Conservation (phyloP, 2,329 filamentous ascomycete genomes). For the Fusarium duplospermum region DNA sequence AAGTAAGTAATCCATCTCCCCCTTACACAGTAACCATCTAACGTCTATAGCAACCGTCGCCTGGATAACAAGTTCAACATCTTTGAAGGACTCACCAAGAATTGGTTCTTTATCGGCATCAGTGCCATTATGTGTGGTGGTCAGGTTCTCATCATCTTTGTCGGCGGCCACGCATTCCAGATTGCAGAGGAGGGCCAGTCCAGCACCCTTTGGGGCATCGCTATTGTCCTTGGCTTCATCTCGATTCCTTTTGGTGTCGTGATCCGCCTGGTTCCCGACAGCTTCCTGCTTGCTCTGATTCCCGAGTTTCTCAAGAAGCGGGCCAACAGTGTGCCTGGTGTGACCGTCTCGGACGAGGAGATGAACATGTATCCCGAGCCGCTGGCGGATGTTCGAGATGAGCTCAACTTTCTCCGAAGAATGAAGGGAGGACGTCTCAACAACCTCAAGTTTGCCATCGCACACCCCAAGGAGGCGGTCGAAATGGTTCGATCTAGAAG, state of each 20-base stretch:
- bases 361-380: conserved; percentile 77
- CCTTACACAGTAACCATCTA: neutral
- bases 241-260: conserved; percentile 86
- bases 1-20: conserved; percentile 70
- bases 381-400: conserved; percentile 80
- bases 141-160: conserved; percentile 89
- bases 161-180: conserved; percentile 84
- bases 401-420: conserved; percentile 82
- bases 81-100: conserved; percentile 86
- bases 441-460: conserved; percentile 81
- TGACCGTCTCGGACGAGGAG: conserved; percentile 75
- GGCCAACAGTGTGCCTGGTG: conserved; percentile 59
- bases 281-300: conserved; percentile 65
- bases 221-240: conserved; percentile 83
- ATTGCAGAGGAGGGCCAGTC: conserved; percentile 72
- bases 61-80: conserved; percentile 97
- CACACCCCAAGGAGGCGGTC: conserved; percentile 79
- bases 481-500: conserved; percentile 68
- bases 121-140: conserved; percentile 88
- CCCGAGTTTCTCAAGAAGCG: conserved; percentile 64
- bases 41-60: conserved; percentile 76
- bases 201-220: conserved; percentile 86
- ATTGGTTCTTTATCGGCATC: conserved; percentile 91
- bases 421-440: conserved; percentile 86
- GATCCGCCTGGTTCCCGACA: conserved; percentile 86